Conservation (phyloP, 306 rosid species). For the Herpetospermum pedunculosum region DNA sequence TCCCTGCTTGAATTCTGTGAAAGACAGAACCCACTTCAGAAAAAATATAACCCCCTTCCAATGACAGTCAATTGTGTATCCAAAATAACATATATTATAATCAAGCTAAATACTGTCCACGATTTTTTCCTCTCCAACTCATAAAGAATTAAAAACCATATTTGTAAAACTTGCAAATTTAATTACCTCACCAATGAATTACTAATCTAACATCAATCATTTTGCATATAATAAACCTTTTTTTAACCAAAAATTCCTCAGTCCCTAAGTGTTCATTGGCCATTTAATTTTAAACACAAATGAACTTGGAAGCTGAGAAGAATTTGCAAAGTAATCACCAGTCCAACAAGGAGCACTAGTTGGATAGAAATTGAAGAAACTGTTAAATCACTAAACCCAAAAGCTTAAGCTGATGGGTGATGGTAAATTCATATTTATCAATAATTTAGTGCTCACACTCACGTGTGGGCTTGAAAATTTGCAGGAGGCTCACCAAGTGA, state of each 20-base stretch:
- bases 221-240: background rate
- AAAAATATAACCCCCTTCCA: background rate
- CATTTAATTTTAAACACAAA: background rate
- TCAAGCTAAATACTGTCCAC: background rate
- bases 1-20: conserved; percentile 48
- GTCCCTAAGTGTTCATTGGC: background rate
- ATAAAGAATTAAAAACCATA: background rate
- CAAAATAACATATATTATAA: background rate
- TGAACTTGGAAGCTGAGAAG: background rate
- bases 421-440: too few species aligned
- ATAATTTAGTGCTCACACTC: too few species aligned
- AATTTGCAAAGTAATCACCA: background rate
- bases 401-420: background rate
- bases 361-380: background rate
- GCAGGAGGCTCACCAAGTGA: too few species aligned
- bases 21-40: conserved; percentile 10
- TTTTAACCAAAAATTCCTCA: background rate
- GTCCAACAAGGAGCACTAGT: background rate
- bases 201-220: background rate
- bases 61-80: background rate
- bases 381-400: background rate
- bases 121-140: background rate
- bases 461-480: too few species aligned
- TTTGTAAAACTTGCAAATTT: background rate
- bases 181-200: background rate